Evolutionary conservation across 164 flowering plant genomes (phyloP), one percentile per base, ranked within the genome.

Genomic region (Santalum album): DNA sequence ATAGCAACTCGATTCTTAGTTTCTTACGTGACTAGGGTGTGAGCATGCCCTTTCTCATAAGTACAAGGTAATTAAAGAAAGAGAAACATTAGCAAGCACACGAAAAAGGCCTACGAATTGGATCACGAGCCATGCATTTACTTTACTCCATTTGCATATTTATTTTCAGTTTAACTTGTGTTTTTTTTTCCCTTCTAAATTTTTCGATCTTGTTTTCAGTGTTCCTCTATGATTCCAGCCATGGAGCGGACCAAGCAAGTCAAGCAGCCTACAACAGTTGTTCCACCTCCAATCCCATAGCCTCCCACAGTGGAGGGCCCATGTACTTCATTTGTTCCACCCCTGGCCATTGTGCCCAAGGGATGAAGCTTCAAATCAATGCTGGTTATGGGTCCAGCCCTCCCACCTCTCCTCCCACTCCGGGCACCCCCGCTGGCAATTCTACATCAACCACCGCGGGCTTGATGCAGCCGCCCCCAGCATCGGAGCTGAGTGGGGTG

Each of bases 241-340:
- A 79, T 47, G 10, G 24, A 0, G 72, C 81, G 64, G 65, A 61
- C 32, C 70, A 56, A 57, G 87, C 81, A 48, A 49, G 12, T 6
- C 43, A 63, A 61, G 59, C 48, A 3, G 67, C 45, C 45, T 78
- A 66, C 61, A 46, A 56, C 25, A 69, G 19, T 18, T 81, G 90
- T 65, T 51, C 25, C 49, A 12, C 73, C 12, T 53, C 58, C 26
- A 73, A 64, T 12, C 34, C 71, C 21, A 25, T 75, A 22, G 52
- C 56, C 1, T 16, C 72, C 27, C 45, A 56, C 59, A 50, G 10
- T 16, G 64, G 55, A 0, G 90, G 95, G 1, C 10, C 71, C 0
- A 59, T 46, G 57, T 79, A 78, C 73, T 83, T 79, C 66, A 48
- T 81, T 0, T 86, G 95, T 39, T 76, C 84, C n/a, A 64, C 65